These are phyloP conservation scores for Aspergillus panamensis DNA, from an alignment of 495 filamentous ascomycete species.

Conservation along the genomic window DNA sequence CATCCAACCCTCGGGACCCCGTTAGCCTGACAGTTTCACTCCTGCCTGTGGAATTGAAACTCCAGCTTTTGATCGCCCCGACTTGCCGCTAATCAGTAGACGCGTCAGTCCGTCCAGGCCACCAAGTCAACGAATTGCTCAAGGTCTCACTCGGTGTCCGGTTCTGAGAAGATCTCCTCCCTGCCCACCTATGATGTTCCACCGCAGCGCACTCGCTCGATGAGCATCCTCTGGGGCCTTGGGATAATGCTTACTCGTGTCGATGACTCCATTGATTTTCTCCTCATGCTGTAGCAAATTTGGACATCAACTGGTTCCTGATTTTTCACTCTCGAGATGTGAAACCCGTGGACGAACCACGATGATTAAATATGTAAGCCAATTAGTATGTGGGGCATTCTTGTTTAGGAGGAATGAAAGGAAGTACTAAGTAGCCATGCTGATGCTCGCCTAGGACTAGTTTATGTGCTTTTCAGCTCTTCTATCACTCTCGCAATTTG, in stretches of 20 bases:
- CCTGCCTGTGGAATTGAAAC: background rate
- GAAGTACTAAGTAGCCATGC: background rate
- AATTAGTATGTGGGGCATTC: slow-evolving; percentile 16
- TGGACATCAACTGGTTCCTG: background rate
- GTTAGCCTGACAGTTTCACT: background rate
- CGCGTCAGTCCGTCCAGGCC: background rate
- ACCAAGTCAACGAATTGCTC: background rate
- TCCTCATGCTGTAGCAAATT: background rate
- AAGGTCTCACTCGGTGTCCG: background rate
- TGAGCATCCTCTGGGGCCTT: background rate
- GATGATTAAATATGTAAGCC: slow-evolving; percentile 1
- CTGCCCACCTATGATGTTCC: slow-evolving; percentile 10
- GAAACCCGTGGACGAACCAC: slow-evolving; percentile 11
- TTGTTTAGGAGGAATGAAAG: background rate
- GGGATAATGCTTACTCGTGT: background rate
- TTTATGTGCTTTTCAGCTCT: background rate
- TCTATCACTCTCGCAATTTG: background rate
- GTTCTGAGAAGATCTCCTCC: too few relatives aligned
- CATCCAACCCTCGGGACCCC: background rate
- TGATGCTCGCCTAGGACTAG: background rate
- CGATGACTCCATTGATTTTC: background rate
- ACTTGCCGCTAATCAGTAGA: slow-evolving; percentile 2
- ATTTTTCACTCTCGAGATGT: background rate
- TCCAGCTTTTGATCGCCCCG: slow-evolving; percentile 12
- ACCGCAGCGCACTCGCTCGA: slow-evolving; percentile 1